A percentile compares a stretch with the other conserved stretches of the same genome.
Conservation (phyloP, 441 rosid genomes). For the Brassica hybrid region DNA sequence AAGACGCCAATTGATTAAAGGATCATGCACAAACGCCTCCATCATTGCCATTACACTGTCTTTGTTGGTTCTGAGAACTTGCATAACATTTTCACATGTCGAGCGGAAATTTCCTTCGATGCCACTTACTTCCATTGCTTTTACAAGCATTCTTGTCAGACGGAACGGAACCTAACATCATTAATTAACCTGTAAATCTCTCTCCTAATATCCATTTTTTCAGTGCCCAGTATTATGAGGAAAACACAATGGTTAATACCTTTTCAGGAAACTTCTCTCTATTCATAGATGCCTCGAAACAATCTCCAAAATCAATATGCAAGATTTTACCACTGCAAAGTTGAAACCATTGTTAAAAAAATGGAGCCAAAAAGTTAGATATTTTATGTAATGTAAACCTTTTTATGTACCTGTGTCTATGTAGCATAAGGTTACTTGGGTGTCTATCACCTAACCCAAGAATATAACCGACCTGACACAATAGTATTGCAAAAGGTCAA, state of each 20-base stretch:
- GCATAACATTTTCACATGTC: constrained; percentile 99
- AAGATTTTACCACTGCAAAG: constrained; percentile 90
- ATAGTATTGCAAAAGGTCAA: constrained; percentile 20
- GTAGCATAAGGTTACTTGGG: constrained; percentile 98
- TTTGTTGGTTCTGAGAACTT: constrained; percentile 93
- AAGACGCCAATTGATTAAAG: constrained; percentile 99
- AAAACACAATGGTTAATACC: constrained; percentile 45
- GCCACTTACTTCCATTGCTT: constrained; percentile 99
- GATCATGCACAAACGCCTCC: constrained; percentile 99
- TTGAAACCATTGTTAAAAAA: constrained; percentile 20
- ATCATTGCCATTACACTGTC: constrained; percentile 99
- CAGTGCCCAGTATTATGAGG: background rate
- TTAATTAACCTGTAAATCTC: constrained; percentile 1
- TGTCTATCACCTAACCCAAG: constrained; percentile 99
- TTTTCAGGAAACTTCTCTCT: constrained; percentile 99
- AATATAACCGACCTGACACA: constrained; percentile 95
- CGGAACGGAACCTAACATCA: constrained; percentile 90
- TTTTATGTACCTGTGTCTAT: constrained; percentile 73
- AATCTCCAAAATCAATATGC: constrained; percentile 99
- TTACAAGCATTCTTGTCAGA: constrained; percentile 99
- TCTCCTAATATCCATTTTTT: background rate
- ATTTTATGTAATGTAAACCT: background rate
- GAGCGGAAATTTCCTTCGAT: constrained; percentile 96
- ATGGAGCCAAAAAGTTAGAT: constrained; percentile 20
- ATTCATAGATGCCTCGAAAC: constrained; percentile 99